Conservation (phyloP, 2,329 filamentous ascomycete species). For the Cladorrhinum sp. region DNA sequence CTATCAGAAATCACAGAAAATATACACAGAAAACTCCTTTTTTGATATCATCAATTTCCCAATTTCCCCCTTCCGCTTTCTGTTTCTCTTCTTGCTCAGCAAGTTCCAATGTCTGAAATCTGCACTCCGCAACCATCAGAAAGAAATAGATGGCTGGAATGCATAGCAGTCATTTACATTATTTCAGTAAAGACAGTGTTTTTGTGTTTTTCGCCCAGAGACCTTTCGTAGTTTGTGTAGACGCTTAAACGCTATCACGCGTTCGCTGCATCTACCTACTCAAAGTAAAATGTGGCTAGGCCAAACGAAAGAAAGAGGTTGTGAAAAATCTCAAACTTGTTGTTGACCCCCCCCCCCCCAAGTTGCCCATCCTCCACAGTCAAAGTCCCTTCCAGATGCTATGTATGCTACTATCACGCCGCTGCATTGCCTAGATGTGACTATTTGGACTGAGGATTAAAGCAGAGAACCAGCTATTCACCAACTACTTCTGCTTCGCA, state of each 20-base stretch:
- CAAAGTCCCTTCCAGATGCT: neutral
- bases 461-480: no score
- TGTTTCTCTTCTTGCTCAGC: neutral
- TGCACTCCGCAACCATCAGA: neutral
- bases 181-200: constrained; percentile 21
- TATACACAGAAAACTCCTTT: neutral
- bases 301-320: neutral
- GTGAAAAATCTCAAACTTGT: neutral
- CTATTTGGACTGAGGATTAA: neutral
- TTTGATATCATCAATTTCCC: neutral
- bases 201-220: constrained; percentile 2
- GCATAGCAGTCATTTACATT: constrained; percentile 17
- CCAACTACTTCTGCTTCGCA: neutral
- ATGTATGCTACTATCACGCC: neutral
- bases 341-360: neutral
- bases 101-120: neutral
- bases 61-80: neutral
- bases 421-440: neutral
- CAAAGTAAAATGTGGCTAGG: constrained; percentile 1
- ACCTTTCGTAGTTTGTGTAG: neutral
- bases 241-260: constrained; percentile 22
- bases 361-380: neutral
- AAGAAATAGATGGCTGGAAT: neutral
- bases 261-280: constrained; percentile 13
- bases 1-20: neutral